Evolutionary conservation across 1,284 basidiomycete genomes (phyloP).

Genomic region (Termitomyces sp.): DNA sequence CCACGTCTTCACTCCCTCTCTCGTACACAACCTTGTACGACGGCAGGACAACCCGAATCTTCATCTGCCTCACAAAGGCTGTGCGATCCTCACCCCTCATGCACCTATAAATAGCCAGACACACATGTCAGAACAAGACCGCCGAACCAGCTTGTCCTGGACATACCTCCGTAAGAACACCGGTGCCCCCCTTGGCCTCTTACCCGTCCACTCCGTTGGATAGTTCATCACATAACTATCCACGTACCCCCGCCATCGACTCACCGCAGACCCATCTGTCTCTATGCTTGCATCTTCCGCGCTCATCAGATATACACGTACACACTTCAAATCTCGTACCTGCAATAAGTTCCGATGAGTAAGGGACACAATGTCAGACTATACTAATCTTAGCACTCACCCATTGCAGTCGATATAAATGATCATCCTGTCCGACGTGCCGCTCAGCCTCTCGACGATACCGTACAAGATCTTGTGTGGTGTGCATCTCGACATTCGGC

Average conservation of each 20-base stretch:
- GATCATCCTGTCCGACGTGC: conserved; percentile 84
- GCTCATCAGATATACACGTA: conserved; percentile 78
- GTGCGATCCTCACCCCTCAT: conserved; percentile 28
- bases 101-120: conserved; percentile 30
- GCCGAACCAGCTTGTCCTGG: conserved; percentile 1
- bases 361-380: conserved; percentile 14
- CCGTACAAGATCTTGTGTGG: conserved; percentile 78
- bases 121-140: conserved; percentile 14
- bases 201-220: conserved; percentile 65
- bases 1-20: conserved; percentile 50
- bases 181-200: conserved; percentile 33
- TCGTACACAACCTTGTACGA: conserved; percentile 77
- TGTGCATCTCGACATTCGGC: conserved; percentile 46
- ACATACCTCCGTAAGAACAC: conserved; percentile 47
- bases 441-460: conserved; percentile 90
- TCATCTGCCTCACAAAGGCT: conserved; percentile 35
- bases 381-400: conserved; percentile 43
- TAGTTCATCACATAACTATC: conserved; percentile 76
- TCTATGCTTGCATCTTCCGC: conserved; percentile 76
- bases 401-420: conserved; percentile 91
- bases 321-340: conserved; percentile 56
- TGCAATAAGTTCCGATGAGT: conserved; percentile 27
- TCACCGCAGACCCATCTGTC: conserved; percentile 36
- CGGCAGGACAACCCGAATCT: conserved; percentile 58
- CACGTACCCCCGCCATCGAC: conserved; percentile 85